These are phyloP conservation scores for Dictyophora rubrovolvata DNA, from an alignment of 768 basidiomycete species.

Conservation along the genomic window DNA sequence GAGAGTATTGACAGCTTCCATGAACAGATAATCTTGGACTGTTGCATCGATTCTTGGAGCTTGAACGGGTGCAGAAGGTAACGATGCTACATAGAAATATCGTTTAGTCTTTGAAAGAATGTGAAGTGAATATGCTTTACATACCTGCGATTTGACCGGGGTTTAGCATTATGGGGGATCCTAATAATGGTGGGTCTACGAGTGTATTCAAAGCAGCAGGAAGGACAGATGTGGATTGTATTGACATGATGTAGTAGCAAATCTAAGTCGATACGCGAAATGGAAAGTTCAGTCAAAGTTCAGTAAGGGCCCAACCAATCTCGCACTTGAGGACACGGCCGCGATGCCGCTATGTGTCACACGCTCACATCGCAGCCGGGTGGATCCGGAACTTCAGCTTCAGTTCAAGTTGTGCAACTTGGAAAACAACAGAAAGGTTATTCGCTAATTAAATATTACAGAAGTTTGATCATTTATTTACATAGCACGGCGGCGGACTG, in stretches of 20 bases:
- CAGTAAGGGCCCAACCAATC: too few species aligned
- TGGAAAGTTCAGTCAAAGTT: too few species aligned
- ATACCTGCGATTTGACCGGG: not conserved
- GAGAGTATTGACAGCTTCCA: slow-evolving; percentile 67
- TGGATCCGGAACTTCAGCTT: too few species aligned
- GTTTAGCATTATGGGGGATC: not conserved
- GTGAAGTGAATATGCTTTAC: not conserved
- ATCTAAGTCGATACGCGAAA: too few species aligned
- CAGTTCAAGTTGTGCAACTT: too few species aligned
- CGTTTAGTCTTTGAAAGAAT: not conserved
- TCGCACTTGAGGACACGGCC: too few species aligned
- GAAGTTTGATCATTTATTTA: too few species aligned
- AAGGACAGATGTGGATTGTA: not conserved
- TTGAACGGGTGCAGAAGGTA: not conserved
- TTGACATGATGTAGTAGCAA: not conserved
- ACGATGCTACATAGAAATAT: not conserved
- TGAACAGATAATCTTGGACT: slow-evolving; percentile 66
- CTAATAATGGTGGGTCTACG: not conserved
- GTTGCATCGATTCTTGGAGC: slow-evolving; percentile 1
- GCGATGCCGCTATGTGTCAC: too few species aligned
- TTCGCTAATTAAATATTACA: too few species aligned
- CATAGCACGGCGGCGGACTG: too few species aligned
- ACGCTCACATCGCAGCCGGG: too few species aligned
- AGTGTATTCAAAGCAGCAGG: not conserved
- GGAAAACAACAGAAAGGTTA: too few species aligned